These are phyloP conservation scores for Nannizziopsis barbatae DNA, from an alignment of 2,329 filamentous ascomycete genomes.

Conservation along the genomic window DNA sequence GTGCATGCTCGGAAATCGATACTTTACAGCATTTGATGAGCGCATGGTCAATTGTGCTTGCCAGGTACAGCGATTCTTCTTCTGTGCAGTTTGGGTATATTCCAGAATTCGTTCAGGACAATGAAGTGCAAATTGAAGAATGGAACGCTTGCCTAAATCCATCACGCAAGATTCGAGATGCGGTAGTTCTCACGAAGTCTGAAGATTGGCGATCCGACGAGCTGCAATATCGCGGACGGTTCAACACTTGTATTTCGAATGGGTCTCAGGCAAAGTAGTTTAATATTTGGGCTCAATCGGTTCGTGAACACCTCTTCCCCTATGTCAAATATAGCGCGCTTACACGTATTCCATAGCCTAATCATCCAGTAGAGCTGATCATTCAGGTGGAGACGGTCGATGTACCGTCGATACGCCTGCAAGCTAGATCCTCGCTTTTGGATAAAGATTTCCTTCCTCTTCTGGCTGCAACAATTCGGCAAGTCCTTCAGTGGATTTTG, in stretches of 20 bases:
- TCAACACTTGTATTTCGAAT: conserved; percentile 4
- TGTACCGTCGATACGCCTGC: background rate
- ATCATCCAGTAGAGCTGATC: conserved; percentile 2
- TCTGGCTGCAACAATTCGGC: background rate
- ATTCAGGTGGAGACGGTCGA: background rate
- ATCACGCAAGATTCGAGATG: background rate
- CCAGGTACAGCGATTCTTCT: background rate
- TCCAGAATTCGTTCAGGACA: background rate
- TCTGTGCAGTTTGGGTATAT: background rate
- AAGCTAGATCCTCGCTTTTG: background rate
- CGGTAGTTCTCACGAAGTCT: background rate
- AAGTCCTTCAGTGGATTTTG: background rate
- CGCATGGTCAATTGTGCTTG: conserved; percentile 9
- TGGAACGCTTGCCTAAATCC: background rate
- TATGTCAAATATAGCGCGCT: background rate
- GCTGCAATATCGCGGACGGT: conserved; percentile 2
- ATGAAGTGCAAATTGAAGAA: background rate
- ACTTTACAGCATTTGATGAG: background rate
- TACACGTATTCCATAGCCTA: background rate
- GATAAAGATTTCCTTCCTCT: background rate
- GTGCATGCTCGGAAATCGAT: background rate
- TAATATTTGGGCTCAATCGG: background rate
- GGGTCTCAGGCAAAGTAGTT: background rate
- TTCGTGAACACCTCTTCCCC: background rate
- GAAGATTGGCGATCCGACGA: background rate